Evolutionary conservation across 176 grass and related monocot species (phyloP).

Genomic region (Eleusine indica): DNA sequence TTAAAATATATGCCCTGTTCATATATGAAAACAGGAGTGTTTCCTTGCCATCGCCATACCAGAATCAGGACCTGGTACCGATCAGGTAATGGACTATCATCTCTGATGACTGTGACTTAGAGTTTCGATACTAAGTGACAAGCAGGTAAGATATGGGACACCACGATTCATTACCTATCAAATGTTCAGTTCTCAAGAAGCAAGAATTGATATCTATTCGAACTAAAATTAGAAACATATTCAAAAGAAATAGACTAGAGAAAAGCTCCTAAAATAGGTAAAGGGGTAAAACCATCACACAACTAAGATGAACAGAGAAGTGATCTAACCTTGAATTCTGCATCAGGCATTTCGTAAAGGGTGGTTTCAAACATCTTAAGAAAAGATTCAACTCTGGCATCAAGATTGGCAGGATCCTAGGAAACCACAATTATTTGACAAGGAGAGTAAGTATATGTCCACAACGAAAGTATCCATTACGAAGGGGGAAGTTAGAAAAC

Average conservation of each 20-base stretch:
- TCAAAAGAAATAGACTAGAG: background rate
- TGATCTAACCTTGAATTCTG: conserved; percentile 79
- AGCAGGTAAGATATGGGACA: background rate
- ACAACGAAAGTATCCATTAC: conserved; percentile 4
- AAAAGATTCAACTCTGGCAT: conserved; percentile 80
- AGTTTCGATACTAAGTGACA: background rate
- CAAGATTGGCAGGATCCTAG: conserved; percentile 85
- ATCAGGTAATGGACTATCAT: background rate
- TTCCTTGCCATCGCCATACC: background rate
- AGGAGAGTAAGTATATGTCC: conserved; percentile 16
- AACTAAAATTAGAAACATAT: background rate
- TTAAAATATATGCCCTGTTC: too few relatives aligned
- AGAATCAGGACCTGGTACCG: background rate
- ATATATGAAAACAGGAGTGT: background rate
- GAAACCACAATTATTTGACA: conserved; percentile 39
- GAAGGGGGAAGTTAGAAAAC: conserved; percentile 5
- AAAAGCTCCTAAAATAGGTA: background rate
- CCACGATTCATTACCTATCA: background rate
- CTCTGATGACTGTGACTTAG: background rate
- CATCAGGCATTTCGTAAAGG: conserved; percentile 74
- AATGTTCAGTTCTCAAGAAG: background rate
- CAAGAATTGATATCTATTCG: background rate
- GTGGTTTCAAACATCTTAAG: conserved; percentile 75
- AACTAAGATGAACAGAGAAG: conserved; percentile 19
- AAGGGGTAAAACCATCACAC: background rate